Evolutionary conservation across 2,329 filamentous ascomycete genomes (phyloP).

Genomic region (Fusarium tricinctum): DNA sequence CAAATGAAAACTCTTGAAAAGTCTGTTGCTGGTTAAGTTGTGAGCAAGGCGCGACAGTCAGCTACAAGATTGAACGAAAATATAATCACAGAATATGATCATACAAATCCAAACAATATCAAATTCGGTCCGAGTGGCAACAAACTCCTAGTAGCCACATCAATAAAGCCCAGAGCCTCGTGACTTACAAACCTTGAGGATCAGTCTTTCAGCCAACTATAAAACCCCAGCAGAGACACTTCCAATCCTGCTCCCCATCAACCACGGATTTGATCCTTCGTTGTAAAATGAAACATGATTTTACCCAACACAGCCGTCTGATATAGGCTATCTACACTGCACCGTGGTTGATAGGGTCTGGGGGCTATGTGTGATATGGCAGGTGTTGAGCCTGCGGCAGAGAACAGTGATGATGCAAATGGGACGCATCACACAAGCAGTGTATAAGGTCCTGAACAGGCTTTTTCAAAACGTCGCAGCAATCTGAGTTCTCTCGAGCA

Average conservation of each 20-base stretch:
- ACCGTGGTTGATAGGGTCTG: background rate
- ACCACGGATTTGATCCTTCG: background rate
- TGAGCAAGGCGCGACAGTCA: no score
- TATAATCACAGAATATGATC: no score
- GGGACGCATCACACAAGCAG: background rate
- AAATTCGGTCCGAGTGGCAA: no score
- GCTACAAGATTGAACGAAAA: no score
- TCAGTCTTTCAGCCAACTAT: background rate
- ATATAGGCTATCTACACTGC: background rate
- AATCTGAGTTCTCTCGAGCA: background rate
- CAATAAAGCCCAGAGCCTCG: no score
- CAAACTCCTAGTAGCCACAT: background rate
- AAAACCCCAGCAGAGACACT: background rate
- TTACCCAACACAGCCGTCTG: background rate
- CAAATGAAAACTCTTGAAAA: no score
- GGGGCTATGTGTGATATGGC: background rate
- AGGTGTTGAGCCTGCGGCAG: background rate
- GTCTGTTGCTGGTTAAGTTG: no score
- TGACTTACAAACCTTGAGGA: background rate
- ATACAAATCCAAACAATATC: no score
- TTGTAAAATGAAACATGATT: background rate
- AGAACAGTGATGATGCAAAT: background rate
- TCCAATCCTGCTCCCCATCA: background rate
- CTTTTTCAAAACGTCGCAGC: background rate
- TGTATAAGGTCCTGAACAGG: background rate